These are phyloP conservation scores for Moringa oleifera DNA, from an alignment of 345 rosid species.

Conservation along the genomic window DNA sequence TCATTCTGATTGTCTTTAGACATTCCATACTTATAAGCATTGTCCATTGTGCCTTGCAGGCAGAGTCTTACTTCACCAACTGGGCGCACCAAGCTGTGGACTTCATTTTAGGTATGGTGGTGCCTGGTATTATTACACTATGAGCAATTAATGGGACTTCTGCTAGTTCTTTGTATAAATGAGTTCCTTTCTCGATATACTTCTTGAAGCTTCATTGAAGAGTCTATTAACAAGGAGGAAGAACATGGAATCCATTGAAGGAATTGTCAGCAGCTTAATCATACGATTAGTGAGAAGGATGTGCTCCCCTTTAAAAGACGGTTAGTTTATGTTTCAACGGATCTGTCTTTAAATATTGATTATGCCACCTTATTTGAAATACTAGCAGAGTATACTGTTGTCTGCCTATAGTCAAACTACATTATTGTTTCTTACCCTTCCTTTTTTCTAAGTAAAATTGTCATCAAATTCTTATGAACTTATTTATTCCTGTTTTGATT, in stretches of 20 bases:
- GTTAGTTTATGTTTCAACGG: conserved; percentile 16
- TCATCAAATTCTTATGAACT: not conserved
- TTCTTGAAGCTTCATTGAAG: conserved; percentile 53
- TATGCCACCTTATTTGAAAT: not conserved
- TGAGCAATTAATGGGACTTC: too few species aligned
- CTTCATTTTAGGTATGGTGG: conserved; percentile 64
- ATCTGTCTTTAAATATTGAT: not conserved
- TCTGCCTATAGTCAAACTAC: not conserved
- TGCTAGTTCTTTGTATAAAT: conserved; percentile 16
- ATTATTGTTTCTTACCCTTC: conserved; percentile 2
- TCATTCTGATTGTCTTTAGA: not conserved
- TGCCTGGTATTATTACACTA: too few species aligned
- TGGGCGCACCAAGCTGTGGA: conserved; percentile 98
- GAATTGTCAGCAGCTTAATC: conserved; percentile 48
- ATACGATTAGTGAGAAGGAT: conserved; percentile 53
- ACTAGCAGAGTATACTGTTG: not conserved
- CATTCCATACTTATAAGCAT: too few species aligned
- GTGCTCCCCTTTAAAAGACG: conserved; percentile 45
- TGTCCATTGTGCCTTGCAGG: conserved; percentile 37
- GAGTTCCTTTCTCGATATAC: conserved; percentile 8
- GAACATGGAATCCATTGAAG: conserved; percentile 49
- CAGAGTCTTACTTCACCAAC: conserved; percentile 44
- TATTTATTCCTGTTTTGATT: conserved; percentile 17
- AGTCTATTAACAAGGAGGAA: conserved; percentile 43
- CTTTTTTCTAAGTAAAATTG: conserved; percentile 6